Evolutionary conservation across 1,139 yeast species (phyloP).

Genomic region (Nakaseomyces glabratus): DNA sequence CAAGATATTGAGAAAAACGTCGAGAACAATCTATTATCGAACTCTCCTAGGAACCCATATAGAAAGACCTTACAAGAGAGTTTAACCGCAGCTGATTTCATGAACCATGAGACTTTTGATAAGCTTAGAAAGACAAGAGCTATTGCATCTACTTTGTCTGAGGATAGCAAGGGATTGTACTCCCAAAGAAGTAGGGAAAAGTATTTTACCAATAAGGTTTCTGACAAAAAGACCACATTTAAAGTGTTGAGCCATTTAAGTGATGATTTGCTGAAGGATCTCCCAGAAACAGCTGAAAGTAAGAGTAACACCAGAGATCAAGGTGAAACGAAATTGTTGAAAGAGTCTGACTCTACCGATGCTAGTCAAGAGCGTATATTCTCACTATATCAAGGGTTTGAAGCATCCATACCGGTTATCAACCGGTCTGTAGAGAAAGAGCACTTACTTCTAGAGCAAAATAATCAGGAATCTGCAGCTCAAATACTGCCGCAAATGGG

Average conservation of each 20-base stretch:
- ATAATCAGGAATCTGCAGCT: constrained; percentile 4
- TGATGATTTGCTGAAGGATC: constrained; percentile 45
- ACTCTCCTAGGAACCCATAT: constrained; percentile 34
- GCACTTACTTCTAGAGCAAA: constrained; percentile 11
- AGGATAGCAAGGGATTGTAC: constrained; percentile 20
- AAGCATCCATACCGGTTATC: constrained; percentile 41
- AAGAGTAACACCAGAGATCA: constrained; percentile 2
- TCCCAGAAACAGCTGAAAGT: constrained; percentile 32
- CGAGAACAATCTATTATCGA: constrained; percentile 33
- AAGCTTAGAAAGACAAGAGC: background rate
- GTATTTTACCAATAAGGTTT: constrained; percentile 30
- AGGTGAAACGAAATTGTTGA: constrained; percentile 11
- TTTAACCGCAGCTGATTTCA: constrained; percentile 23
- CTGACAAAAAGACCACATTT: constrained; percentile 34
- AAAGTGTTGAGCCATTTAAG: constrained; percentile 43
- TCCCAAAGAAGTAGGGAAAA: constrained; percentile 22
- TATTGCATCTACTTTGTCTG: constrained; percentile 6
- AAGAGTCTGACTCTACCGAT: constrained; percentile 13
- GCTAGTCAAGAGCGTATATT: constrained; percentile 12
- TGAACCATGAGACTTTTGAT: background rate
- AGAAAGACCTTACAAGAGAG: constrained; percentile 41
- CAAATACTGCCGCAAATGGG: background rate
- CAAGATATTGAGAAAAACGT: constrained; percentile 24
- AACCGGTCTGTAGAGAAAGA: constrained; percentile 15
- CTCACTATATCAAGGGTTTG: constrained; percentile 59